phyloP scores from a whole-genome alignment of 805 yeast species.

The Nadsonia fulvescens region DNA sequence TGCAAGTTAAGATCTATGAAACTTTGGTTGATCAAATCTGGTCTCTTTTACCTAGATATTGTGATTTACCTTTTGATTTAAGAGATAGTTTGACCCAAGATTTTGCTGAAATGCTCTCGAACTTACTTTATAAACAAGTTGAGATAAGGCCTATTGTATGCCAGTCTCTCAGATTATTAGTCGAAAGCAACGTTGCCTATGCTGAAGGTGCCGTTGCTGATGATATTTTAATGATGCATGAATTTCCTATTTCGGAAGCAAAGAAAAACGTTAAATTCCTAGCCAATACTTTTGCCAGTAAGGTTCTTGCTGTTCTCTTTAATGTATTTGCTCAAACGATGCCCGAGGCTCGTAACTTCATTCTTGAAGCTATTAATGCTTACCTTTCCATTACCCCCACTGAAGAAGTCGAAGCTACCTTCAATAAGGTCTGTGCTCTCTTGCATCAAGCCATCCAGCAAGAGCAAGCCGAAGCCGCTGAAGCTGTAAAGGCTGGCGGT shows the following conservation, averaged over 20 bases:
- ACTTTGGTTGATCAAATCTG: slow-evolving; percentile 85
- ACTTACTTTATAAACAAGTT: slow-evolving; percentile 53
- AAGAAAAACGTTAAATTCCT: slow-evolving; percentile 41
- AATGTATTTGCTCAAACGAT: slow-evolving; percentile 84
- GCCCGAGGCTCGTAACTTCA: slow-evolving; percentile 66
- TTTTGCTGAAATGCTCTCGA: slow-evolving; percentile 65
- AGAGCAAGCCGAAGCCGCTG: slow-evolving; percentile 29
- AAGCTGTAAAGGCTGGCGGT: too few species aligned
- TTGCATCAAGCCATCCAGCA: slow-evolving; percentile 44
- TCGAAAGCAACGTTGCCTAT: slow-evolving; percentile 55
- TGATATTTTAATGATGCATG: slow-evolving; percentile 39
- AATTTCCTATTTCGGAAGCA: slow-evolving; percentile 40
- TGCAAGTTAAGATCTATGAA: slow-evolving; percentile 59
- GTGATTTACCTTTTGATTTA: slow-evolving; percentile 72
- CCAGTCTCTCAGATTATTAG: slow-evolving; percentile 58
- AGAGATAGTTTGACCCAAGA: slow-evolving; percentile 43
- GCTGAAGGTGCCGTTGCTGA: slow-evolving; percentile 41
- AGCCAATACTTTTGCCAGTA: slow-evolving; percentile 36
- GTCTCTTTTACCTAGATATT: slow-evolving; percentile 78
- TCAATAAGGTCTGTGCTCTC: slow-evolving; percentile 69
- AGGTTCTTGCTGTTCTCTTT: slow-evolving; percentile 70
- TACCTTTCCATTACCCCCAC: slow-evolving; percentile 53
- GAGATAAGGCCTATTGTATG: slow-evolving; percentile 70
- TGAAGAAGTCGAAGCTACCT: slow-evolving; percentile 53
- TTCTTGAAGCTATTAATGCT: slow-evolving; percentile 72